Conservation (phyloP, 202 grass and related monocot species). For the Saccharum hybrid region DNA sequence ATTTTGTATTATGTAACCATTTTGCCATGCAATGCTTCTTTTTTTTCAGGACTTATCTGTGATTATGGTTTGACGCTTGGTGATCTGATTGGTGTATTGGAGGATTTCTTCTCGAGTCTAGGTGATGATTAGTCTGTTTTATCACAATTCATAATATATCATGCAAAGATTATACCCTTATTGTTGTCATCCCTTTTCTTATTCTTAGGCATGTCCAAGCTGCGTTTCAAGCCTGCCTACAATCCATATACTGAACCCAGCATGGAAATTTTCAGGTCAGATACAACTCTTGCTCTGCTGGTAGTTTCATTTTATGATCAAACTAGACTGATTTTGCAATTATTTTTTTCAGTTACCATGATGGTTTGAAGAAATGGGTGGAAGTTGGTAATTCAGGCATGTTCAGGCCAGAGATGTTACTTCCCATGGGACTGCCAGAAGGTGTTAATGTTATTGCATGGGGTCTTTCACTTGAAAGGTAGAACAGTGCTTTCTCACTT, state of each 20-base stretch:
- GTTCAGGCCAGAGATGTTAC: slow-evolving; percentile 97
- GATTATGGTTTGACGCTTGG: slow-evolving; percentile 88
- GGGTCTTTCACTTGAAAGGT: slow-evolving; percentile 99
- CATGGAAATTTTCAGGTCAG: slow-evolving; percentile 93
- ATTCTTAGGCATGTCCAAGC: slow-evolving; percentile 77
- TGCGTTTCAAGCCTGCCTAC: slow-evolving; percentile 95
- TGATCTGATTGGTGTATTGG: slow-evolving; percentile 87
- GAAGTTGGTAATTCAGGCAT: slow-evolving; percentile 97
- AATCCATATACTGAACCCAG: slow-evolving; percentile 93
- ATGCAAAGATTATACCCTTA: background rate
- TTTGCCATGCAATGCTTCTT: slow-evolving; percentile 36
- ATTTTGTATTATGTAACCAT: background rate
- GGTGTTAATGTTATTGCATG: slow-evolving; percentile 98
- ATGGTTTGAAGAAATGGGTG: slow-evolving; percentile 93
- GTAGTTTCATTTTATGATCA: slow-evolving; percentile 38
- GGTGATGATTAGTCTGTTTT: slow-evolving; percentile 48
- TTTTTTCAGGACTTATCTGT: slow-evolving; percentile 84
- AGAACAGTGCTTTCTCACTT: slow-evolving; percentile 22
- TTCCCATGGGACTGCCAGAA: slow-evolving; percentile 92
- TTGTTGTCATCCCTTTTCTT: background rate
- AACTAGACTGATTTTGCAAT: slow-evolving; percentile 27
- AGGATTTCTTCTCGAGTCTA: slow-evolving; percentile 93
- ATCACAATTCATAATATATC: slow-evolving; percentile 13
- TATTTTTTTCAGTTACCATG: slow-evolving; percentile 76
- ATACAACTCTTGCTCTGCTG: slow-evolving; percentile 6